Percentiles rank a stretch among this genome's conserved stretches.
These are phyloP conservation scores for Macrocybe gigantea DNA, from an alignment of 768 basidiomycete genomes.

Conservation along the genomic window DNA sequence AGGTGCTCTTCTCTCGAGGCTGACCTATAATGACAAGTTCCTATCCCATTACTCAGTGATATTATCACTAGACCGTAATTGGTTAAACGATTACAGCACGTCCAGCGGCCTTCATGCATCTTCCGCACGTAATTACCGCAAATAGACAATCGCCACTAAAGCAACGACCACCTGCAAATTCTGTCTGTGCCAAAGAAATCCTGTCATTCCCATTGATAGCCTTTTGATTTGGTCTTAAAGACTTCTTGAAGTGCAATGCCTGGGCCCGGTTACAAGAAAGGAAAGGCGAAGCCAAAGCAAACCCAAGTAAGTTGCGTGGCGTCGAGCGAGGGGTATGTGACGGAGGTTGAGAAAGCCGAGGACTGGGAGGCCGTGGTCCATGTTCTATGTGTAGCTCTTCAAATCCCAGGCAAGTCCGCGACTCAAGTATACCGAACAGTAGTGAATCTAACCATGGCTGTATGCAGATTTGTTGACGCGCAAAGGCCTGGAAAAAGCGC, in stretches of 20 bases:
- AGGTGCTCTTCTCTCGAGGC: too few species aligned
- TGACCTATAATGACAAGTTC: too few species aligned
- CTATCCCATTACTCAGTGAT: too few species aligned
- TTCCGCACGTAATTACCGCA: too few species aligned
- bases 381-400: conserved; percentile 43
- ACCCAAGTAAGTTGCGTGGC: neutral
- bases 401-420: conserved; percentile 43
- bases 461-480: conserved; percentile 46
- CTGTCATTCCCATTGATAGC: too few species aligned
- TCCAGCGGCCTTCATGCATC: too few species aligned
- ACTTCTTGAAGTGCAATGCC: conserved; percentile 14
- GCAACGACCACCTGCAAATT: too few species aligned
- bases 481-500: conserved; percentile 58
- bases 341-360: conserved; percentile 40
- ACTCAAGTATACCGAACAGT: neutral
- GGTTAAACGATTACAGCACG: too few species aligned
- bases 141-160: too few species aligned
- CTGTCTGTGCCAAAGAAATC: too few species aligned
- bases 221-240: too few species aligned
- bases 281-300: conserved; percentile 7
- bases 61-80: too few species aligned
- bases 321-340: conserved; percentile 23
- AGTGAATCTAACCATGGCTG: neutral
- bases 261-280: conserved; percentile 18
- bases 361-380: conserved; percentile 44